Evolutionary conservation across 768 basidiomycete genomes (phyloP), one percentile per base, ranked within the genome.

Genomic region (Hebeloma cylindrosporum): DNA sequence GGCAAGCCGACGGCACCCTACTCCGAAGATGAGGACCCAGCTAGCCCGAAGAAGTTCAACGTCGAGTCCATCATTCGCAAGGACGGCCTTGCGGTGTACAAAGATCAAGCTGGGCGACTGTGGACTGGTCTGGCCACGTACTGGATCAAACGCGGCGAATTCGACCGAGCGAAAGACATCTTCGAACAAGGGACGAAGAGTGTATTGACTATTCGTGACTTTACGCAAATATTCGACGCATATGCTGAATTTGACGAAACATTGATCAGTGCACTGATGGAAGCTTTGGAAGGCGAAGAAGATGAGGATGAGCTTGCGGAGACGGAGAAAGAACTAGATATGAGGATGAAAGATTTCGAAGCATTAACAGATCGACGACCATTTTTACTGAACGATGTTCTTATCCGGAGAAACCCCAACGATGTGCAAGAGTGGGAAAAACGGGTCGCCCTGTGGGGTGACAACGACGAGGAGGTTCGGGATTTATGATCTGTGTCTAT

Each of bases 361-460:
- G 88, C 84, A 29, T 65, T 99, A 54, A 95, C 95, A 76, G 96
- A 99, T 63, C 77, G 94, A 37, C 68, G 96, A 60, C 95, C 93
- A 2, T 98, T 99, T 76, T 72, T 99, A 50, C 83, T 96, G 34
- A 99, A 99, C 57, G 94, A 97, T 57, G 96, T 98, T 9, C 69
- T 98, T 11, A 64, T 98, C 26, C 72, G 96, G 50, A 73, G 96
- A 57, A 99, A 99, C 72, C 90, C 92, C 4, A 90, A 97, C 56
- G 96, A 99, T 57, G 96, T 98, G 2, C 93, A 96, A 54, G 96
- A 99, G 63, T 99, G 96, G 96, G 96, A 98, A 70, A 99, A 99
- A 67, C 75, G 95, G 26, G 80, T 98, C 14, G 94, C 93, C 2
- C 67, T 98, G 20, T 95, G 83, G 79, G 96, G 88, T 2, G 85